Base-by-base conservation (phyloP, 257 asterid species). In the Parsonsia alboflavescens region DNA sequence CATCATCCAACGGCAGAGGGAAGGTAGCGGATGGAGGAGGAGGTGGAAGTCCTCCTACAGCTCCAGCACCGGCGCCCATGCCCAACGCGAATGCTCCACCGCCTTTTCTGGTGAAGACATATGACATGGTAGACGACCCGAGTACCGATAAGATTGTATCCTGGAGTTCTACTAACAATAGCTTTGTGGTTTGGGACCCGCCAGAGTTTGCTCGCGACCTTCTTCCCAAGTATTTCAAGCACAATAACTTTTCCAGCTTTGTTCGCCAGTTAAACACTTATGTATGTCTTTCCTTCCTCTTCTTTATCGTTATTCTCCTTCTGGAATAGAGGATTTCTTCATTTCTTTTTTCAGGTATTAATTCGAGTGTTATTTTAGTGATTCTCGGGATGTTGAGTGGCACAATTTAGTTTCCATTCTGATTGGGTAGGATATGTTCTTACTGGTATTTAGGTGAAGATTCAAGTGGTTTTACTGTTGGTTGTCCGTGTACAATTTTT, bases 71-170 rank as follows among this genome's bases (percentile, higher is more conserved):
- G 39, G 83, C 83, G 15, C 88, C 93, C 67, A 83, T 85, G 81
- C 77, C 85, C 67, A 74, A 79, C 41, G 63, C 93, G 61, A 91
- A 83, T 72, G 83, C 88, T n/a, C 89, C 91, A 41, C 93, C 96
- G 56, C 97, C 97, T 41, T 89, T 91, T 63, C 80, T 91, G 79
- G 87, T 83, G 70, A 91, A 91, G 83, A 91, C 96, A 7, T 91
- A 89, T 71, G 94, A 91, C 73, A 91, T 91, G 97, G 96, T 91
- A 73, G 94, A 91, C 30, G 97, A 91, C 81, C 88, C 88, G 19
- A 79, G 83, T 83, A 86, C 93, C 6, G 89, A 88, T 68, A 81
- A 82, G 78, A 28, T 91, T 57, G 96, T 91, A 19, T 89, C 97
- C 12, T 89, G 96, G 97, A 84, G 96, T 72, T 73, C 85, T 22